Base-by-base conservation (phyloP, 441 rosid species). In the Eugenia klotzschiana region DNA sequence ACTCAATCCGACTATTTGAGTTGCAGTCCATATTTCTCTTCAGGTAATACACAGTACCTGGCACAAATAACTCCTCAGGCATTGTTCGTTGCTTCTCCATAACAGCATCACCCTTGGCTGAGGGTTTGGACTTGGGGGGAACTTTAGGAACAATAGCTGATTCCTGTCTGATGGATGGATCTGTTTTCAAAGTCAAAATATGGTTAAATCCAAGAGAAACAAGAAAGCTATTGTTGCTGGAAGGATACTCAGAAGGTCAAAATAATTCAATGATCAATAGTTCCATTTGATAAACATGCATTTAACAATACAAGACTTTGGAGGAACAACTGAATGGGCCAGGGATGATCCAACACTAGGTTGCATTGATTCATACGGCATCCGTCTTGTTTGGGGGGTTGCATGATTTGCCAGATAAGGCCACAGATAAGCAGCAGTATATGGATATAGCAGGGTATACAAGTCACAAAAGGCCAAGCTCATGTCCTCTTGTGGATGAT, bases 31-130 rank as follows among this genome's bases (percentile, higher is more conserved):
- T 26, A 64, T 92, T 88, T 87, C 97, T 90, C 90, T 92, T 94
- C 55, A 96, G 91, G 86, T 91, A 93, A 91, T 94, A 96, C 12
- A 93, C 91, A 1, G 91, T 80, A 1, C 98, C 98, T 2, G 98
- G 98, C 69, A 96, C 94, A 83, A 91, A 91, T 82, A 96, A 88
- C 89, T 95, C 98, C 84, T 89, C 94, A 4, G 93, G 90, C 74
- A 84, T 55, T 51, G 79, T 41, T 82, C 37, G 88, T 25, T 87
- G 87, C 82, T 84, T 86, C 80, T 74, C 58, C 41, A 80, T 56
- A n/a, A 77, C 56, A 9, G 51, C 27, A 6, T 49, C 84, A 77
- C 84, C 82, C 69, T 87, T 83, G 49, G 73, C 80, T 20, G 83
- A 51, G 5, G 91, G 27, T 79, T 88, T 87, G n/a, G 88, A 55